Percentiles rank a stretch among this genome's conserved stretches.
phyloP scores from a whole-genome alignment of 1,284 basidiomycete species.

The Lignosus rhinocerotis region DNA sequence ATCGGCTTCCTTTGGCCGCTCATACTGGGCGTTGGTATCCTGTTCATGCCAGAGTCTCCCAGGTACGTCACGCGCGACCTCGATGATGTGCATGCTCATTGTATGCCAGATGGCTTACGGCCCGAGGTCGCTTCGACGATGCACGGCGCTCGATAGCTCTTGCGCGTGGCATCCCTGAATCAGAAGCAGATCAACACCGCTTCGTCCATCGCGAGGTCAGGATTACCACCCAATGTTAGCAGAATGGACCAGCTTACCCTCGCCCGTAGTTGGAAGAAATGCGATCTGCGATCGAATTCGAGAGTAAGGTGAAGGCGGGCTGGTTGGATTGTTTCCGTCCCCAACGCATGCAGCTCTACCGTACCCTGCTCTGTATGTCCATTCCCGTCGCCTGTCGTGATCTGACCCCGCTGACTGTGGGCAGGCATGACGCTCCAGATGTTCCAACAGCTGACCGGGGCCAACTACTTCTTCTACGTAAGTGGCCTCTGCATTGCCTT shows the following conservation, averaged over 20 bases:
- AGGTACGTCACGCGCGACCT: conserved; percentile 32
- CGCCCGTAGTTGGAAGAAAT: conserved; percentile 46
- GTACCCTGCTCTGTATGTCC: conserved; percentile 47
- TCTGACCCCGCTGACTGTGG: background rate
- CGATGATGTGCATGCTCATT: background rate
- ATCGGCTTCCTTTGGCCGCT: conserved; percentile 72
- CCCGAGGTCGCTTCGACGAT: conserved; percentile 50
- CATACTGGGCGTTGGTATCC: conserved; percentile 66
- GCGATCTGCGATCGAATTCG: conserved; percentile 45
- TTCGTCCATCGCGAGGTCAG: conserved; percentile 48
- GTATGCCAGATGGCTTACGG: conserved; percentile 54
- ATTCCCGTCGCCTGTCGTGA: background rate
- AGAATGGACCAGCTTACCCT: background rate
- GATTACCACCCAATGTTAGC: background rate
- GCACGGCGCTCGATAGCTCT: conserved; percentile 55
- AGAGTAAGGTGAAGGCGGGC: conserved; percentile 45
- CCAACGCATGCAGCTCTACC: conserved; percentile 55
- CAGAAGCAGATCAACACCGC: conserved; percentile 43
- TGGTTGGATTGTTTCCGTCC: conserved; percentile 66
- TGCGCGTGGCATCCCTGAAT: conserved; percentile 51
- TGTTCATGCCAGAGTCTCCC: conserved; percentile 80
- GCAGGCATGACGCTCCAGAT: conserved; percentile 64
- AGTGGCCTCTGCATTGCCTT: conserved; percentile 6
- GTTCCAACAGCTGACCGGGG: conserved; percentile 77
- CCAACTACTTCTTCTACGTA: conserved; percentile 67